These are phyloP conservation scores for Teunomyces barrocoloradensis DNA, from an alignment of 805 yeast species.

Conservation along the genomic window DNA sequence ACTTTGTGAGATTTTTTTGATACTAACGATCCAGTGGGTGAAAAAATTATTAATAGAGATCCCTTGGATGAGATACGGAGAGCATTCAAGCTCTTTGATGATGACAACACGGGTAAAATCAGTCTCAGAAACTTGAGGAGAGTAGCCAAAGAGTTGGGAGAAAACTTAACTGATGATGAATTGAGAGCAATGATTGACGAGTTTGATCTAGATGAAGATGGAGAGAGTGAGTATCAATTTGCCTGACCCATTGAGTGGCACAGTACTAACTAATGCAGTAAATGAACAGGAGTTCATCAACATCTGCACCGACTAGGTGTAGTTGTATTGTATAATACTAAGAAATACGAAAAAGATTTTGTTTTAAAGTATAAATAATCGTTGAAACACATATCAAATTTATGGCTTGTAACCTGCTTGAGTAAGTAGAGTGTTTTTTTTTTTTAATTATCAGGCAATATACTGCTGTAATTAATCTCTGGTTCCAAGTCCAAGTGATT, in stretches of 20 bases:
- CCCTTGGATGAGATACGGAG: constrained; percentile 89
- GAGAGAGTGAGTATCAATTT: constrained; percentile 58
- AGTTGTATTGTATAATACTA: constrained; percentile 1
- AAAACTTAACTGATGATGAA: constrained; percentile 88
- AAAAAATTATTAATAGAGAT: constrained; percentile 79
- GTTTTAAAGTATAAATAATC: background rate
- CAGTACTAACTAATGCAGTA: constrained; percentile 41
- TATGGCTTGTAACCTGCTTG: background rate
- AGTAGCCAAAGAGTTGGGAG: constrained; percentile 91
- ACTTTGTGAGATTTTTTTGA: background rate
- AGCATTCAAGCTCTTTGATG: constrained; percentile 88
- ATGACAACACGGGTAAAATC: constrained; percentile 83
- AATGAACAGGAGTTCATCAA: constrained; percentile 74
- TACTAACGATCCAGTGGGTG: constrained; percentile 56
- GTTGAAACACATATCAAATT: background rate
- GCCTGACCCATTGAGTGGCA: background rate
- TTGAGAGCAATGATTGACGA: constrained; percentile 96
- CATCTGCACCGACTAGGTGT: constrained; percentile 13
- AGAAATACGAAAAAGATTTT: background rate
- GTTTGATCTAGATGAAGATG: constrained; percentile 94
- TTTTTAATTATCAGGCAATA: background rate
- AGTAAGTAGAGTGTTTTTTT: background rate
- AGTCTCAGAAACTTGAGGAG: constrained; percentile 75
- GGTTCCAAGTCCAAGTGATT: background rate
- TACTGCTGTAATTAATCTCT: too few relatives aligned